phyloP scores from a whole-genome alignment of 2,329 filamentous ascomycete genomes.

The Kalaharituber pfeilii region DNA sequence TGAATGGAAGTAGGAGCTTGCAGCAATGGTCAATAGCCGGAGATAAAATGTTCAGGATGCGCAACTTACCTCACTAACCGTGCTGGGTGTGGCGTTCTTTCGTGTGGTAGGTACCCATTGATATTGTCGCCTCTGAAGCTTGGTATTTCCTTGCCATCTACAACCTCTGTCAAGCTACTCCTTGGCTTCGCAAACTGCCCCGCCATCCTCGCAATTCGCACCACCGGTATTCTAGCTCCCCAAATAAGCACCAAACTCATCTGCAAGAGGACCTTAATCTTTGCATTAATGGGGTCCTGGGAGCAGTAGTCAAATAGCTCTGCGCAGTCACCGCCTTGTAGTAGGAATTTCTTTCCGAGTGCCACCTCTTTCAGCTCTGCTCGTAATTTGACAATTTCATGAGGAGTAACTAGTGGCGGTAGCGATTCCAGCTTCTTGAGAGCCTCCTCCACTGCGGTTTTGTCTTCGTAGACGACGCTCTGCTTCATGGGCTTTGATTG shows the following conservation, averaged over 20 bases:
- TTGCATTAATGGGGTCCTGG: conserved; percentile 65
- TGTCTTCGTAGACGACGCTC: conserved; percentile 50
- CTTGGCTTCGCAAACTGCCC: conserved; percentile 95
- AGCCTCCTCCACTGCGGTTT: conserved; percentile 40
- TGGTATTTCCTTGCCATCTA: conserved; percentile 64
- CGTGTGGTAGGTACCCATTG: conserved; percentile 66
- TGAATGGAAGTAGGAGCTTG: conserved; percentile 90
- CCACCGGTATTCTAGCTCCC: conserved; percentile 65
- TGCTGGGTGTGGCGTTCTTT: conserved; percentile 62
- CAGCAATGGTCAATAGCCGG: too few species aligned
- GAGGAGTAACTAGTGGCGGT: conserved; percentile 62
- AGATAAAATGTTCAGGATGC: too few species aligned
- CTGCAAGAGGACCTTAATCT: conserved; percentile 89
- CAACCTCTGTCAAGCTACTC: conserved; percentile 67
- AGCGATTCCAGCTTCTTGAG: conserved; percentile 47
- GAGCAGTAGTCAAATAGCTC: conserved; percentile 93
- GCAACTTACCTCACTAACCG: conserved; percentile 50
- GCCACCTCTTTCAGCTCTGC: conserved; percentile 69
- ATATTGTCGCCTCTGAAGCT: conserved; percentile 92
- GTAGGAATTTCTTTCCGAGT: conserved; percentile 72
- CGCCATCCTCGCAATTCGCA: conserved; percentile 88
- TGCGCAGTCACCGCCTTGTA: conserved; percentile 93
- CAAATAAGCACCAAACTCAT: conserved; percentile 95
- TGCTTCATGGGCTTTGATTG: conserved; percentile 64
- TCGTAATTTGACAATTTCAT: conserved; percentile 66